phyloP scores from a whole-genome alignment of 2,329 filamentous ascomycete species.

The Colletotrichum horii region DNA sequence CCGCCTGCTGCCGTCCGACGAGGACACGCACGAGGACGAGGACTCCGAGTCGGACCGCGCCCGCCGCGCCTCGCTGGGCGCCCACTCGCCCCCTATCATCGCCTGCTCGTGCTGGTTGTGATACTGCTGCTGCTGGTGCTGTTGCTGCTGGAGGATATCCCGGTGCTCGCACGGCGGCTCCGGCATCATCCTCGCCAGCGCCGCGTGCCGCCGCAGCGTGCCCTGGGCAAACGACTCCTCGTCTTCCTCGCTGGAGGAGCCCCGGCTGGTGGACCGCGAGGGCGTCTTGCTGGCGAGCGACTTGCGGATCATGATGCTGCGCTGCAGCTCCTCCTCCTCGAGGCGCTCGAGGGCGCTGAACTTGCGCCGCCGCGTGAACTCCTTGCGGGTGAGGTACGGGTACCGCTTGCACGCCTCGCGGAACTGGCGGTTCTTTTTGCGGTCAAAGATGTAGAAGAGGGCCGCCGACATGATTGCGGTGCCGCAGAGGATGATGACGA shows the following conservation, averaged over 20 bases:
- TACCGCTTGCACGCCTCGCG: slow-evolving; percentile 26
- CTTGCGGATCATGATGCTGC: slow-evolving; percentile 48
- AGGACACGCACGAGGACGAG: neutral
- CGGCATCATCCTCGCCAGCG: neutral
- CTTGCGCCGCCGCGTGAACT: slow-evolving; percentile 28
- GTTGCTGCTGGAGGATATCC: neutral
- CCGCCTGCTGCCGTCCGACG: neutral
- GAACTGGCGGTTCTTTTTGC: slow-evolving; percentile 27
- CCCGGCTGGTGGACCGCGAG: neutral
- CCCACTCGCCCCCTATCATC: neutral
- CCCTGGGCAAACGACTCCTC: neutral
- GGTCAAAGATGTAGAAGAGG: slow-evolving; percentile 24
- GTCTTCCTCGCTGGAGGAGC: neutral
- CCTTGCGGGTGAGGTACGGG: slow-evolving; percentile 28
- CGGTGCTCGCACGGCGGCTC: neutral
- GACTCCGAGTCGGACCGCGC: slow-evolving; percentile 5
- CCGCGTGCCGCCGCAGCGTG: neutral
- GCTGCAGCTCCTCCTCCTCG: slow-evolving; percentile 41
- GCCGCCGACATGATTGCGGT: slow-evolving; percentile 27
- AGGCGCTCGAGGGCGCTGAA: slow-evolving; percentile 28
- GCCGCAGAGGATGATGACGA: slow-evolving; percentile 27
- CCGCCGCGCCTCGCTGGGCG: neutral
- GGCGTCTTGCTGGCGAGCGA: slow-evolving; percentile 33
- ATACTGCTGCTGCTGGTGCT: neutral
- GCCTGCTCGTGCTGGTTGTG: neutral